These are phyloP conservation scores for Eucalyptus urophylla DNA, from an alignment of 345 rosid genomes.

Conservation along the genomic window DNA sequence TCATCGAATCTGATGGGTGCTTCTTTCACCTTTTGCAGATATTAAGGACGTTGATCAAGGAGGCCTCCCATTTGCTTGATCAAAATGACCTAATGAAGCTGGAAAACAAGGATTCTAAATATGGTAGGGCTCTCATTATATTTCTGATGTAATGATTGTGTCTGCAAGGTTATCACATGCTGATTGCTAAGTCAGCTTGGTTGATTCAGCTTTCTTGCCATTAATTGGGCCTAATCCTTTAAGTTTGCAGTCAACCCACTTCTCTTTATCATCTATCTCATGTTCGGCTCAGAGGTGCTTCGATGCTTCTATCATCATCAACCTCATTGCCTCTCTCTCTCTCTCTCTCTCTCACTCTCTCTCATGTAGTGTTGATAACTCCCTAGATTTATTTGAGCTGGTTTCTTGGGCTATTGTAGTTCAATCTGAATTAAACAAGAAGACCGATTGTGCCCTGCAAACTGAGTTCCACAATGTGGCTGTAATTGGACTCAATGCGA, in stretches of 20 bases:
- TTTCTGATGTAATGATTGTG: not conserved
- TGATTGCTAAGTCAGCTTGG: not conserved
- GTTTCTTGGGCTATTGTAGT: not conserved
- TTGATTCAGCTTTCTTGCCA: not conserved
- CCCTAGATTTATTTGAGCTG: not conserved
- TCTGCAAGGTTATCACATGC: not conserved
- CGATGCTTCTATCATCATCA: not conserved
- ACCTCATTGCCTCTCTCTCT: not conserved
- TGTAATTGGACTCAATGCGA: constrained; percentile 59
- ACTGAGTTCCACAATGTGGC: constrained; percentile 10
- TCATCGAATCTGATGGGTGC: not conserved
- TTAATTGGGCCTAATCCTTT: not conserved
- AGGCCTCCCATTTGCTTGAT: not conserved
- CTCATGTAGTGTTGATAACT: not conserved
- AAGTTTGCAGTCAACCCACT: not conserved
- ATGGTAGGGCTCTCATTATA: not conserved
- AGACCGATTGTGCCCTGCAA: not conserved
- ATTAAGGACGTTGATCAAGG: not conserved
- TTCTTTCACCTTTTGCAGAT: not conserved
- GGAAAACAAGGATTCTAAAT: not conserved
- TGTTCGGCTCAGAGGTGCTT: not conserved
- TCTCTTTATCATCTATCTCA: not conserved
- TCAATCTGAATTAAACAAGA: not conserved
- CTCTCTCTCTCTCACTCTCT: not conserved
- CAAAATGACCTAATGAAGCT: not conserved